These are phyloP conservation scores for Starmera amethionina DNA, from an alignment of 805 yeast species.

Conservation along the genomic window DNA sequence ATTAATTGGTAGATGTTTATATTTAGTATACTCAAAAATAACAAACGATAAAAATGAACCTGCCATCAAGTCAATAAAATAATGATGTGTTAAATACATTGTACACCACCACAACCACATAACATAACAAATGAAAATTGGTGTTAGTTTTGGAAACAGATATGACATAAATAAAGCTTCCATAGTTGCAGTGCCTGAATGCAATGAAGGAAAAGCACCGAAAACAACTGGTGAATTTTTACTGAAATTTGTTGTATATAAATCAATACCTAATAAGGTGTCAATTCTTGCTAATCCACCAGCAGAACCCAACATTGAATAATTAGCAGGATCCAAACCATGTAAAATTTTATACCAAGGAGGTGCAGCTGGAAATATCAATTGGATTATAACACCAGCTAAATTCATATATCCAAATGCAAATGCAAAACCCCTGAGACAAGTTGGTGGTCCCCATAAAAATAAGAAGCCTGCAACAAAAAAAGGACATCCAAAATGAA, in stretches of 20 bases:
- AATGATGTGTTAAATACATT: constrained; percentile 95
- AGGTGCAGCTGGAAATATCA: constrained; percentile 87
- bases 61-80: constrained; percentile 87
- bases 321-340: constrained; percentile 85
- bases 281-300: constrained; percentile 93
- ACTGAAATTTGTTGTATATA: constrained; percentile 74
- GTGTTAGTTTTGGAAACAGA: constrained; percentile 63
- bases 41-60: constrained; percentile 78
- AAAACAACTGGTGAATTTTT: constrained; percentile 83
- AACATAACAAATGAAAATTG: constrained; percentile 69
- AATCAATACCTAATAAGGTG: constrained; percentile 60
- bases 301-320: constrained; percentile 86
- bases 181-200: constrained; percentile 91
- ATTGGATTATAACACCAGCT: constrained; percentile 74
- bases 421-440: constrained; percentile 75
- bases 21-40: constrained; percentile 61
- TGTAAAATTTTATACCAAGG: constrained; percentile 91
- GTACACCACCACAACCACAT: constrained; percentile 97
- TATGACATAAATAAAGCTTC: constrained; percentile 81
- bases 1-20: constrained; percentile 54
- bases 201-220: constrained; percentile 86
- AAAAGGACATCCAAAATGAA: constrained; percentile 88
- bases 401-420: constrained; percentile 94
- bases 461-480: constrained; percentile 71
- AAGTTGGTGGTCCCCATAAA: constrained; percentile 85